Evolutionary conservation across 1,284 basidiomycete genomes (phyloP).

Genomic region (Ceratobasidium theobromae): DNA sequence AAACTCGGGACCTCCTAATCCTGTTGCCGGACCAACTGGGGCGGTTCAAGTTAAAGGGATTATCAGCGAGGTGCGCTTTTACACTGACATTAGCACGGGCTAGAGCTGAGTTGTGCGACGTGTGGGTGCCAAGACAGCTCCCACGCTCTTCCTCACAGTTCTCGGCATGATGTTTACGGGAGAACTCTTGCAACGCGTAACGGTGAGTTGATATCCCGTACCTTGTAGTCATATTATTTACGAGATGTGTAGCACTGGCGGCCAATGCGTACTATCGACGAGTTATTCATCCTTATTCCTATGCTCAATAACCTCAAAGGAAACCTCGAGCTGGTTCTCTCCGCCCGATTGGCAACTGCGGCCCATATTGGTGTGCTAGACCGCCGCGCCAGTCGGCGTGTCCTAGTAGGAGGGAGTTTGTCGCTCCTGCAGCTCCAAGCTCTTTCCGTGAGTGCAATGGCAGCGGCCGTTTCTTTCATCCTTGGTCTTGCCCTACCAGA

Average conservation of each 20-base stretch:
- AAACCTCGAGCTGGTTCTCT: conserved; percentile 93
- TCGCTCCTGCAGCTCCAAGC: conserved; percentile 92
- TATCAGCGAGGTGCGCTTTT: conserved; percentile 10
- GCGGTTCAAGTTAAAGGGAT: conserved; percentile 19
- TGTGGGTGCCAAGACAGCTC: conserved; percentile 56
- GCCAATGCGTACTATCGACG: conserved; percentile 87
- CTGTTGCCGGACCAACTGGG: background rate
- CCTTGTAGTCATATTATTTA: background rate
- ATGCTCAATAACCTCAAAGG: conserved; percentile 96
- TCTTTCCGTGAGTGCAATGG: conserved; percentile 83
- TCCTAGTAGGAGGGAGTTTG: conserved; percentile 44
- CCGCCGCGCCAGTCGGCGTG: conserved; percentile 1
- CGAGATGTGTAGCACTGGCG: conserved; percentile 71
- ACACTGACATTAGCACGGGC: background rate
- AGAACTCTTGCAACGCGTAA: conserved; percentile 81
- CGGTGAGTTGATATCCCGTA: conserved; percentile 49
- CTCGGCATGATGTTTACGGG: conserved; percentile 83
- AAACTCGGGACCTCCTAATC: background rate
- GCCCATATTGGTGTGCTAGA: conserved; percentile 34
- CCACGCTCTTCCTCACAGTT: conserved; percentile 70
- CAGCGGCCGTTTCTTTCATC: conserved; percentile 76
- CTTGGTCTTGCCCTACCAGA: conserved; percentile 67
- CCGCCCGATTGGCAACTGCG: conserved; percentile 71
- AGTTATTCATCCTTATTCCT: conserved; percentile 95
- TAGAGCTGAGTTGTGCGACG: background rate